A percentile compares a stretch with the other conserved stretches of the same genome.
Evolutionary conservation across 768 basidiomycete species (phyloP).

Genomic region (Leccinum subgranulosum): DNA sequence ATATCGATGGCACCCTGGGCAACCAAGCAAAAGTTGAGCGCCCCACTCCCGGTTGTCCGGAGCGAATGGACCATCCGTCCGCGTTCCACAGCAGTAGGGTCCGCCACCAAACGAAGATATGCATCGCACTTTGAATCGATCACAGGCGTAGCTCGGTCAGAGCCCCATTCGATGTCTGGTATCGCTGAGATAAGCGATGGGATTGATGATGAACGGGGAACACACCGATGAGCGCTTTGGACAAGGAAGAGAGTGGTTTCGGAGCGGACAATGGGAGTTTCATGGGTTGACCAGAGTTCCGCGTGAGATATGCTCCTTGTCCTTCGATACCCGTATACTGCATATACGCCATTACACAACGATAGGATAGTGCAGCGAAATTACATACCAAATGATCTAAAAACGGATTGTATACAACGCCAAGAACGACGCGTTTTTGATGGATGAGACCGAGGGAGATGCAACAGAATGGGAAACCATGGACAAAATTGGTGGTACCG

Average conservation of each 20-base stretch:
- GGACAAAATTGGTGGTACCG: conserved; percentile 85
- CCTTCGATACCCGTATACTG: conserved; percentile 78
- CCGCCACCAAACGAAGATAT: conserved; percentile 71
- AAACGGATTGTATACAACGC: conserved; percentile 92
- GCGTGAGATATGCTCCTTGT: conserved; percentile 73
- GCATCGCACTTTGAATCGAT: conserved; percentile 61
- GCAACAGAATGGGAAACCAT: conserved; percentile 82
- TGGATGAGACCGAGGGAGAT: conserved; percentile 89
- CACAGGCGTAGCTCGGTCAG: conserved; percentile 58
- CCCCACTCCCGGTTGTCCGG: conserved; percentile 79
- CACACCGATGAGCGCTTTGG: conserved; percentile 68
- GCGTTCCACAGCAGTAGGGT: conserved; percentile 50
- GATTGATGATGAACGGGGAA: not conserved
- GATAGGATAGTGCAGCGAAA: not conserved
- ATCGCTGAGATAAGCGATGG: not conserved
- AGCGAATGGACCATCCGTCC: conserved; percentile 86
- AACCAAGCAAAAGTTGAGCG: conserved; percentile 79
- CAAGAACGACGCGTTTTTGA: conserved; percentile 72
- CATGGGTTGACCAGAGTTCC: conserved; percentile 39
- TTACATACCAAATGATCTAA: conserved; percentile 63
- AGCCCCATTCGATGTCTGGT: conserved; percentile 84
- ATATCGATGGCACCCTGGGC: conserved; percentile 87
- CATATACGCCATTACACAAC: not conserved
- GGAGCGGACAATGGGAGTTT: conserved; percentile 65
- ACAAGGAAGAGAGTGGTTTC: conserved; percentile 63